Evolutionary conservation across 202 grass and related monocot genomes (phyloP).

Genomic region (Panicum virgatum): DNA sequence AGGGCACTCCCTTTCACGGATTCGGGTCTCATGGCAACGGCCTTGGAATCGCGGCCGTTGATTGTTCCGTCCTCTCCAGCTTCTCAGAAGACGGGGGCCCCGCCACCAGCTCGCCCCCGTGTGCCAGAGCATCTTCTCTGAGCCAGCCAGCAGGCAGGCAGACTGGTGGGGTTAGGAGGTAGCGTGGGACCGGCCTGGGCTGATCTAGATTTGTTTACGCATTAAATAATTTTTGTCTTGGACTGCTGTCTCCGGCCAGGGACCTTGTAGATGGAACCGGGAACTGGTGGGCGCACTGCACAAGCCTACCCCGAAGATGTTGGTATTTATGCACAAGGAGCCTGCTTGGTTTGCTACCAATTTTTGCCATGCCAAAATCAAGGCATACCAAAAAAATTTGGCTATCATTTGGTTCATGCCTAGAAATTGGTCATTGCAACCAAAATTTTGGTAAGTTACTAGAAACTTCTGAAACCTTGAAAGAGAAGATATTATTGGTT

Average conservation of each 20-base stretch:
- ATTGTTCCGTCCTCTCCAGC: constrained; percentile 61
- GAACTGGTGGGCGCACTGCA: constrained; percentile 21
- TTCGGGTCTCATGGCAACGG: constrained; percentile 41
- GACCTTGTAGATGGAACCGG: neutral
- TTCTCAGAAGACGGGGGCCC: constrained; percentile 26
- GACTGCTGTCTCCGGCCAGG: constrained; percentile 39
- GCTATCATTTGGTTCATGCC: too few species aligned
- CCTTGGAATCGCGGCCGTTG: constrained; percentile 83
- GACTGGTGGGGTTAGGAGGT: constrained; percentile 29
- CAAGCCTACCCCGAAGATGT: neutral
- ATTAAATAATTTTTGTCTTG: constrained; percentile 60
- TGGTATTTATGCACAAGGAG: too few species aligned
- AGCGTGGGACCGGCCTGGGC: neutral
- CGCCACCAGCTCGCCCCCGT: constrained; percentile 39
- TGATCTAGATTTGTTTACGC: constrained; percentile 39
- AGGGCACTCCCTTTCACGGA: neutral
- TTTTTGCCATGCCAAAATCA: too few species aligned
- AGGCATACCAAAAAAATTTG: too few species aligned
- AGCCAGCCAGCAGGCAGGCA: neutral
- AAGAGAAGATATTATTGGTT: too few species aligned
- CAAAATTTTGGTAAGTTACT: too few species aligned
- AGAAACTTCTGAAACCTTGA: too few species aligned
- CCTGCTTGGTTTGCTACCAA: too few species aligned
- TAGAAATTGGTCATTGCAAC: too few species aligned
- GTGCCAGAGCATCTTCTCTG: constrained; percentile 40